Conservation (phyloP, 2,329 filamentous ascomycete species). For the Ophiostoma australiae region DNA sequence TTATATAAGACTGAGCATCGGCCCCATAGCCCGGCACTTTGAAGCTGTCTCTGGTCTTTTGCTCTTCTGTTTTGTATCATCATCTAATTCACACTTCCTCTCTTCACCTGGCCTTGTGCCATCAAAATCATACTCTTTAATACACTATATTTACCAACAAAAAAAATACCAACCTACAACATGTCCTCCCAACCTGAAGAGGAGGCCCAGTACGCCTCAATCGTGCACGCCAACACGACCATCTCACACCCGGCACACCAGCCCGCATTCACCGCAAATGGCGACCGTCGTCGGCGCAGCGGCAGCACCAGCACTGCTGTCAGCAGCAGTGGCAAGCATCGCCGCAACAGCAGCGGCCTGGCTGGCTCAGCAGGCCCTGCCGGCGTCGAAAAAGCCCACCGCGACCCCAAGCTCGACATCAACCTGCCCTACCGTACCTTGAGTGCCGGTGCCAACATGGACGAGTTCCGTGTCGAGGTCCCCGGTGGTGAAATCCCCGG, state of each 20-base stretch:
- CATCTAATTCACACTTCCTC: not conserved
- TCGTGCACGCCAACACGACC: slow-evolving; percentile 23
- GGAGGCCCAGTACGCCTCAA: not conserved
- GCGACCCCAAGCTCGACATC: slow-evolving; percentile 33
- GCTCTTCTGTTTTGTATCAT: not conserved
- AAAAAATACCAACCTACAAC: not conserved
- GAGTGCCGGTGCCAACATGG: slow-evolving; percentile 47
- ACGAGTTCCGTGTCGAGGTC: slow-evolving; percentile 56
- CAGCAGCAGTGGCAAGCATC: slow-evolving; percentile 9
- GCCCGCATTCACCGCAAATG: not conserved
- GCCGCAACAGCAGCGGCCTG: slow-evolving; percentile 16
- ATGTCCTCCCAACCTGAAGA: slow-evolving; percentile 20
- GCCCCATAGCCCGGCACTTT: not conserved
- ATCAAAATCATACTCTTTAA: not conserved
- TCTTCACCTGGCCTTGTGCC: slow-evolving; percentile 7
- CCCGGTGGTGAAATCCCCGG: slow-evolving; percentile 49
- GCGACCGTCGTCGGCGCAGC: not conserved
- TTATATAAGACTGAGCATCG: slow-evolving; percentile 10
- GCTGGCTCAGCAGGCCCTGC: not conserved
- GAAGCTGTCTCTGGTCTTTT: not conserved
- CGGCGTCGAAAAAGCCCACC: slow-evolving; percentile 30
- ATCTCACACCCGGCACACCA: slow-evolving; percentile 18
- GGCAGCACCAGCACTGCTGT: slow-evolving; percentile 12
- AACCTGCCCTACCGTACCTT: slow-evolving; percentile 56
- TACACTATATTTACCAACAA: not conserved